These are phyloP conservation scores for Brassica cretica DNA, from an alignment of 345 rosid genomes.

Conservation along the genomic window DNA sequence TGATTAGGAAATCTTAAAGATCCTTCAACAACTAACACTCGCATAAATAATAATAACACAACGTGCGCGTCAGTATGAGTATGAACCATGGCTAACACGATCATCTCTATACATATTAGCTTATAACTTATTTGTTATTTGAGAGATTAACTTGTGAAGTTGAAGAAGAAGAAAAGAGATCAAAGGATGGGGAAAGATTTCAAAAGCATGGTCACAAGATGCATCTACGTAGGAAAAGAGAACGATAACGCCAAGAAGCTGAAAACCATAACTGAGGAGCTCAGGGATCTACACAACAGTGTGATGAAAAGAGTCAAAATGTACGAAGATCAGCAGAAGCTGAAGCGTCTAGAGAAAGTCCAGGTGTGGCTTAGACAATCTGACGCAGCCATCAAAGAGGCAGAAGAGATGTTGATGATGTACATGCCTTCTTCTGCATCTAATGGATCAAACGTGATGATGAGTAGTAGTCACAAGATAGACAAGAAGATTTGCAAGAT, in stretches of 20 bases:
- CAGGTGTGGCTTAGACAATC: constrained; percentile 40
- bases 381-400: constrained; percentile 30
- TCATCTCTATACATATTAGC: constrained; percentile 13
- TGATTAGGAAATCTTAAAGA: background rate
- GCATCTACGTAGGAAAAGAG: constrained; percentile 41
- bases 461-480: constrained; percentile 27
- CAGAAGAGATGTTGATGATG: constrained; percentile 32
- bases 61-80: constrained; percentile 35
- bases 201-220: constrained; percentile 42
- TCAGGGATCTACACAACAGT: constrained; percentile 34
- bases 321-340: constrained; percentile 37
- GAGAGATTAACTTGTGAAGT: background rate
- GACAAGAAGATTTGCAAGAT: constrained; percentile 35
- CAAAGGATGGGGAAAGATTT: constrained; percentile 40
- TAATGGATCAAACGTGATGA: constrained; percentile 22
- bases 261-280: constrained; percentile 29
- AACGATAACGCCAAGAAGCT: constrained; percentile 36
- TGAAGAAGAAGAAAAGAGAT: background rate
- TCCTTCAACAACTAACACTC: constrained; percentile 20
- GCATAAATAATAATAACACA: background rate
- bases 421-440: constrained; percentile 34
- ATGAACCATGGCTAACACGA: constrained; percentile 35
- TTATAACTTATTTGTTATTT: background rate
- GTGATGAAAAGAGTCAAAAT: constrained; percentile 34
- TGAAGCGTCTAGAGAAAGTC: constrained; percentile 35